Percentiles rank a stretch among this genome's conserved stretches.
Evolutionary conservation across 768 basidiomycete species (phyloP).

Genomic region (Strobilomyces dryophilus): DNA sequence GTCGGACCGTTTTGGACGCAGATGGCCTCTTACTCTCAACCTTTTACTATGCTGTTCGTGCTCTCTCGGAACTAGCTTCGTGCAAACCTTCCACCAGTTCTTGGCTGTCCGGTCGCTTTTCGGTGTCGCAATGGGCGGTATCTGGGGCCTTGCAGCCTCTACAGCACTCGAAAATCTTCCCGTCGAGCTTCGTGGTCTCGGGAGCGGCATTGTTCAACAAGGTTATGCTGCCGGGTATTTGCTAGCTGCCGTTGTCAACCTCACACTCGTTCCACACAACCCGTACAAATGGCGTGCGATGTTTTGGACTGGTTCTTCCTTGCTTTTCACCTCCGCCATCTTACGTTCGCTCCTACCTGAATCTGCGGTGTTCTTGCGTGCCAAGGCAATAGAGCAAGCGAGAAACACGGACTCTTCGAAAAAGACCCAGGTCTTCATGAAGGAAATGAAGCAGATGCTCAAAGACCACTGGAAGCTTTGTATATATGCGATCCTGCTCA

Average conservation of each 20-base stretch:
- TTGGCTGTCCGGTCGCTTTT: conserved; percentile 79
- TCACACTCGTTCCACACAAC: conserved; percentile 45
- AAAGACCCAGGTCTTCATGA: conserved; percentile 70
- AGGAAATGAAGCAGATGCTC: conserved; percentile 72
- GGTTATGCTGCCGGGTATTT: conserved; percentile 92
- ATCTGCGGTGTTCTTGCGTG: conserved; percentile 67
- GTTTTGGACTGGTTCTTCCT: conserved; percentile 76
- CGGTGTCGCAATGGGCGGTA: conserved; percentile 84
- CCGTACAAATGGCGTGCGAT: conserved; percentile 62
- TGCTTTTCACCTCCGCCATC: conserved; percentile 65
- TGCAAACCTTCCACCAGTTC: conserved; percentile 71
- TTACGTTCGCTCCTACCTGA: conserved; percentile 74
- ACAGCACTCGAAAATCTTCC: conserved; percentile 90
- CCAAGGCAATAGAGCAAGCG: conserved; percentile 49
- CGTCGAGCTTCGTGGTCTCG: conserved; percentile 83
- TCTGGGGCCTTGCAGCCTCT: conserved; percentile 83
- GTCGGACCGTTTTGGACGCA: conserved; percentile 86
- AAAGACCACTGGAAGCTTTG: conserved; percentile 78
- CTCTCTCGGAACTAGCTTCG: conserved; percentile 79
- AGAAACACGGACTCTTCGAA: conserved; percentile 31
- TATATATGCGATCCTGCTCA: conserved; percentile 79
- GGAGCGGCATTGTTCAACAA: conserved; percentile 83
- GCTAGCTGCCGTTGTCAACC: conserved; percentile 78
- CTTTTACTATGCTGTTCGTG: conserved; percentile 66
- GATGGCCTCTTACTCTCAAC: conserved; percentile 86